These are phyloP conservation scores for Kalaharituber pfeilii DNA, from an alignment of 2,329 filamentous ascomycete species.

Conservation along the genomic window DNA sequence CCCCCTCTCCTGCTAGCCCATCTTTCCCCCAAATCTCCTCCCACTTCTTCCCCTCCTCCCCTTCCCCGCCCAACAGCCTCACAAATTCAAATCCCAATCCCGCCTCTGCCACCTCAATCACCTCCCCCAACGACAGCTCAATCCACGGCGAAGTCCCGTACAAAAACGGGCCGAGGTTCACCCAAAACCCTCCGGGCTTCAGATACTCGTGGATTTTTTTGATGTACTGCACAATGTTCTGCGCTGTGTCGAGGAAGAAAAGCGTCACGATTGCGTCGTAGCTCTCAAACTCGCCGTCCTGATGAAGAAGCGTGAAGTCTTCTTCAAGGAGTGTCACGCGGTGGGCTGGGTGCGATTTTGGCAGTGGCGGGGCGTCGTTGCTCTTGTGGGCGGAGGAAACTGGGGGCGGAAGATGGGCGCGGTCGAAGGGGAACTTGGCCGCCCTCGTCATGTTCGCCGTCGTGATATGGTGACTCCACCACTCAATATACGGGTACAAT, in stretches of 20 bases:
- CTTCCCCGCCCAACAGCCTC: background rate
- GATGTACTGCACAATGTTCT: conserved; percentile 38
- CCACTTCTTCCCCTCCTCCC: conserved; percentile 28
- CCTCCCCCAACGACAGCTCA: conserved; percentile 39
- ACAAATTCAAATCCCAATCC: conserved; percentile 36
- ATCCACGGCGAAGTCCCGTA: conserved; percentile 40
- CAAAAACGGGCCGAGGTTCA: conserved; percentile 40
- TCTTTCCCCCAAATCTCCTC: conserved; percentile 27
- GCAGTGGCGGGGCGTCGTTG: conserved; percentile 46
- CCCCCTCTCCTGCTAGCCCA: conserved; percentile 22
- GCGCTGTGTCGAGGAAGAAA: conserved; percentile 45
- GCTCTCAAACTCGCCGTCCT: background rate
- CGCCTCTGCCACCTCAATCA: conserved; percentile 32
- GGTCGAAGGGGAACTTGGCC: conserved; percentile 32
- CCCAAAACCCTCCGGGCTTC: conserved; percentile 35
- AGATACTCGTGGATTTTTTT: conserved; percentile 37
- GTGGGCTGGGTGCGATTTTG: conserved; percentile 24
- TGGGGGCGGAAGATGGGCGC: background rate
- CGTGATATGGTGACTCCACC: conserved; percentile 39
- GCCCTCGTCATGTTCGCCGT: conserved; percentile 33
- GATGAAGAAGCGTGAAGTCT: conserved; percentile 28
- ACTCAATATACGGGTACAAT: conserved; percentile 38
- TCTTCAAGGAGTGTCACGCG: conserved; percentile 33
- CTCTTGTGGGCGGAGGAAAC: conserved; percentile 6
- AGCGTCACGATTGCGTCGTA: conserved; percentile 39